Conservation (phyloP, 192 early-diverging fungal species). For the Pilaira anomala region DNA sequence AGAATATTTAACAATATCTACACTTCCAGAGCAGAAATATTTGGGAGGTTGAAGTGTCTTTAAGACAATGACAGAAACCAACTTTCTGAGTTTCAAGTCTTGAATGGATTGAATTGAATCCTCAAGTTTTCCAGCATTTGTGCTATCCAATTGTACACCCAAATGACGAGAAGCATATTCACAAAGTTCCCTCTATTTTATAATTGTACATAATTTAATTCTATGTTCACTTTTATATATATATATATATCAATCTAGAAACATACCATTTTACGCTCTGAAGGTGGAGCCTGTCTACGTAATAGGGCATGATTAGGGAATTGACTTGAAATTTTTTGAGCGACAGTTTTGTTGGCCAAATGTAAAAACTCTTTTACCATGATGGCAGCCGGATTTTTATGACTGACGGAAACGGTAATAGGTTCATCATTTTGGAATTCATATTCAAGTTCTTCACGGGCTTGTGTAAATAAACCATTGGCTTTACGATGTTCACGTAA, state of each 20-base stretch:
- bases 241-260: too few relatives aligned
- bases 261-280: conserved; percentile 46
- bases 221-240: not conserved
- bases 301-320: conserved; percentile 93
- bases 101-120: conserved; percentile 57
- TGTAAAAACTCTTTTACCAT: conserved; percentile 97
- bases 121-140: conserved; percentile 54
- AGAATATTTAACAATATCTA: conserved; percentile 66
- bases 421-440: conserved; percentile 43
- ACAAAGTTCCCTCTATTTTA: conserved; percentile 31
- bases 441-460: conserved; percentile 11
- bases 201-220: not conserved
- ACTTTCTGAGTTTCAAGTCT: conserved; percentile 58
- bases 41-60: conserved; percentile 98
- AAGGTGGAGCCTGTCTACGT: conserved; percentile 74
- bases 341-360: conserved; percentile 92
- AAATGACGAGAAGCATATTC: conserved; percentile 65
- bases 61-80: conserved; percentile 77
- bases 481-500: not conserved
- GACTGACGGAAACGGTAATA: conserved; percentile 81
- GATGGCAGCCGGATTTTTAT: conserved; percentile 77
- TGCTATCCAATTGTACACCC: conserved; percentile 72
- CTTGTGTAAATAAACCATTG: conserved; percentile 14
- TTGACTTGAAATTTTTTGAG: conserved; percentile 79
- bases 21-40: conserved; percentile 92